These are phyloP conservation scores for Cryptosporidium viatorum DNA, from an alignment of 169 alveolate species.

Conservation along the genomic window DNA sequence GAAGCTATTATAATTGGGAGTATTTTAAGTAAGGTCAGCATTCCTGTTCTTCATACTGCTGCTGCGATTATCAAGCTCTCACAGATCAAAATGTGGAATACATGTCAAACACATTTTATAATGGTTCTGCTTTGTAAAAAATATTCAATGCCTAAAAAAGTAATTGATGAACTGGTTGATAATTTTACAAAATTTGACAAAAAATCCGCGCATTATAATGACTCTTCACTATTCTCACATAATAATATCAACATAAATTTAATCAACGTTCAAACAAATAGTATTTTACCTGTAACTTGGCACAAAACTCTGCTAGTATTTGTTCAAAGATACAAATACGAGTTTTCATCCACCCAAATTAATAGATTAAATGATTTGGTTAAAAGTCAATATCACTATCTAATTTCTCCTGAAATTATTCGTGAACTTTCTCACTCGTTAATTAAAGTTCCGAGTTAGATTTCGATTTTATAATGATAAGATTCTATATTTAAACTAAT, in stretches of 20 bases:
- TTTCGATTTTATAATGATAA: not conserved
- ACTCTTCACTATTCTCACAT: conserved; percentile 76
- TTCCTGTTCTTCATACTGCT: conserved; percentile 92
- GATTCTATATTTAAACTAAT: not conserved
- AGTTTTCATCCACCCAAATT: conserved; percentile 77
- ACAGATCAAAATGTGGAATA: conserved; percentile 87
- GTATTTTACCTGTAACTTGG: conserved; percentile 93
- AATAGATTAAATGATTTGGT: conserved; percentile 77
- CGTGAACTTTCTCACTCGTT: conserved; percentile 73
- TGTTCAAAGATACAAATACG: conserved; percentile 86
- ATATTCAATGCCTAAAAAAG: conserved; percentile 92
- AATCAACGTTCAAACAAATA: conserved; percentile 75
- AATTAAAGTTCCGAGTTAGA: conserved; percentile 32
- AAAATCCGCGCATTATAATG: conserved; percentile 71
- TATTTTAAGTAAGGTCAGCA: conserved; percentile 88
- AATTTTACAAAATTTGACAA: conserved; percentile 84
- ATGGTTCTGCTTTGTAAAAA: conserved; percentile 91
- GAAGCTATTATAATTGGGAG: conserved; percentile 96
- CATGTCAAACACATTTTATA: conserved; percentile 89
- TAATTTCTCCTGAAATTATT: conserved; percentile 83
- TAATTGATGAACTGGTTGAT: conserved; percentile 85
- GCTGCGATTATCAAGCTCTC: conserved; percentile 92
- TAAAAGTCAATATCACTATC: conserved; percentile 79
- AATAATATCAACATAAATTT: conserved; percentile 78
- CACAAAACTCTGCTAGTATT: conserved; percentile 91